Evolutionary conservation across 2,329 filamentous ascomycete genomes (phyloP).

Genomic region (Aspergillus costaricaensis): DNA sequence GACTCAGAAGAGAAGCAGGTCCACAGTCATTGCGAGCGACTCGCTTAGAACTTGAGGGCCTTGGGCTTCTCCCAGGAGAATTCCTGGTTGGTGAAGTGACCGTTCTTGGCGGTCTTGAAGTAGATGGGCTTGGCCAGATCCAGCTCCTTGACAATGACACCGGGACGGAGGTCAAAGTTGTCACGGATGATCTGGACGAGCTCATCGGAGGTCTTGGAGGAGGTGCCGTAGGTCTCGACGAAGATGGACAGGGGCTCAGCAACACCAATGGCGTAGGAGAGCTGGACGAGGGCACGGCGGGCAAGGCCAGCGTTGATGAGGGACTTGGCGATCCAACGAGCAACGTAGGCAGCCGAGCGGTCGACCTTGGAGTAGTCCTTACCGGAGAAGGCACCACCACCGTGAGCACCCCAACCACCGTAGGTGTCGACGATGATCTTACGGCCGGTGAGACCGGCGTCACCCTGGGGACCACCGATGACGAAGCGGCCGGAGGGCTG

Average conservation of each 20-base stretch:
- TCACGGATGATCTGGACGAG: conserved; percentile 89
- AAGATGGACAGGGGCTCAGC: conserved; percentile 97
- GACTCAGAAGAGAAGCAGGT: conserved; percentile 20
- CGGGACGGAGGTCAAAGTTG: conserved; percentile 97
- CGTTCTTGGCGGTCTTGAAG: conserved; percentile 98
- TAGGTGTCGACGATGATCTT: conserved; percentile 99
- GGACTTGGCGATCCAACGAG: conserved; percentile 98
- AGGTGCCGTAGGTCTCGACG: conserved; percentile 97
- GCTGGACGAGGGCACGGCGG: conserved; percentile 91
- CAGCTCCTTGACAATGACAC: conserved; percentile 98
- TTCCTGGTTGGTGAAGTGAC: conserved; percentile 97
- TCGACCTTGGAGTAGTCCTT: conserved; percentile 99
- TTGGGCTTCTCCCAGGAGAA: conserved; percentile 99
- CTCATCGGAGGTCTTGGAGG: conserved; percentile 82
- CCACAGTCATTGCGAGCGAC: conserved; percentile 20
- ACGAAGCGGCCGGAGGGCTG: conserved; percentile 98
- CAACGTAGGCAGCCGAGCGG: conserved; percentile 95
- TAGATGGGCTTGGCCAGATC: conserved; percentile 96
- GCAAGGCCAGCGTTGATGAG: conserved; percentile 85
- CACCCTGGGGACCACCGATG: conserved; percentile 98
- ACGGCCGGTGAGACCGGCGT: conserved; percentile 95
- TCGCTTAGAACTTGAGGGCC: conserved; percentile 80
- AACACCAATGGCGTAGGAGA: conserved; percentile 99
- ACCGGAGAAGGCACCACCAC: conserved; percentile 99
- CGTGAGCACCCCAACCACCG: conserved; percentile 99